Conservation (phyloP, 73 alveolate genomes). For the Paramecium sonneborni region DNA sequence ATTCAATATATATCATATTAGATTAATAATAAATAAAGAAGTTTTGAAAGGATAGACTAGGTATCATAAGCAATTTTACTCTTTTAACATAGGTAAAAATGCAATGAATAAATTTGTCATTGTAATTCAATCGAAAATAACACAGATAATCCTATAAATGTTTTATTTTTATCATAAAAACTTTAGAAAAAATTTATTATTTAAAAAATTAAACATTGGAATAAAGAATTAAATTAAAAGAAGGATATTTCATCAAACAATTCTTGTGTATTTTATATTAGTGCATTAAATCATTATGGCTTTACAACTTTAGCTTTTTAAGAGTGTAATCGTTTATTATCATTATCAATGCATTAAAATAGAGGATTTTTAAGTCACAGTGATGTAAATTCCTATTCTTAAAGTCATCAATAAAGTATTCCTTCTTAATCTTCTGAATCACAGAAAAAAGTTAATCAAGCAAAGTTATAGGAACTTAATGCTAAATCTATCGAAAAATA, state of each 20-base stretch:
- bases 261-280: not conserved
- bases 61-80: not conserved
- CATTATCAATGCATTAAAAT: not conserved
- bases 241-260: not conserved
- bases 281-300: not conserved
- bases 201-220: not conserved
- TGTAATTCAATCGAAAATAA: not conserved
- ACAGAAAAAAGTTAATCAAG: not conserved
- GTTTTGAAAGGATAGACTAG: not conserved
- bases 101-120: not conserved
- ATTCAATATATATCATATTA: not conserved
- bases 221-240: not conserved
- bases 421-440: not conserved
- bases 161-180: not conserved
- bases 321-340: slow-evolving; percentile 7
- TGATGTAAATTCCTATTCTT: not conserved
- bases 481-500: not conserved
- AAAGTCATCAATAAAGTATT: not conserved
- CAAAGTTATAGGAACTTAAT: not conserved
- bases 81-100: not conserved
- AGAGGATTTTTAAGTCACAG: not conserved
- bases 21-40: not conserved
- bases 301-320: slow-evolving; percentile 6
- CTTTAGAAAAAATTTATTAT: not conserved
- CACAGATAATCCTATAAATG: not conserved